These are phyloP conservation scores for Fusarium verrucosum DNA, from an alignment of 2,329 filamentous ascomycete genomes.

Conservation along the genomic window DNA sequence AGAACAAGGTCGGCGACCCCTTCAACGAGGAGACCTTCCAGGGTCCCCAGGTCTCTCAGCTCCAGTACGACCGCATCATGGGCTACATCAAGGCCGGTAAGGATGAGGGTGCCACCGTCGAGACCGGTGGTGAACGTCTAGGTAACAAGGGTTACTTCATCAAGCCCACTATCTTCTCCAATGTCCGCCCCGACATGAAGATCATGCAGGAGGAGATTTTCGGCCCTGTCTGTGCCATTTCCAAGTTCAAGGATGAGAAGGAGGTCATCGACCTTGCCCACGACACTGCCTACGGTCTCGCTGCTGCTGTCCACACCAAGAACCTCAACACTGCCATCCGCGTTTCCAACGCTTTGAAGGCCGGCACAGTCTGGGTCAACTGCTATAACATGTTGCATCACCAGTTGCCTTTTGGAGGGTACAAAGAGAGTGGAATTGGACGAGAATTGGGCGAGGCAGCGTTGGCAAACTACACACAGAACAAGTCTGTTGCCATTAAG, in stretches of 20 bases:
- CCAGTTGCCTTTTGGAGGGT: slow-evolving; percentile 75
- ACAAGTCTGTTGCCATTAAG: slow-evolving; percentile 70
- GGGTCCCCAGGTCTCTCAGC: slow-evolving; percentile 84
- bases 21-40: slow-evolving; percentile 84
- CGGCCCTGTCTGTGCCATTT: slow-evolving; percentile 83
- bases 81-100: slow-evolving; percentile 75
- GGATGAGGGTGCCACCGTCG: slow-evolving; percentile 68
- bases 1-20: slow-evolving; percentile 85
- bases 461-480: slow-evolving; percentile 73
- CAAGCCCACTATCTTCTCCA: slow-evolving; percentile 88
- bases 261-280: slow-evolving; percentile 81
- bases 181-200: slow-evolving; percentile 85
- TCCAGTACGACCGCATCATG: slow-evolving; percentile 92
- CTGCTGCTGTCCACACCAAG: slow-evolving; percentile 82
- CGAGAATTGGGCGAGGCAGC: slow-evolving; percentile 77
- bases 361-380: slow-evolving; percentile 71
- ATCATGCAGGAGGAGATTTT: slow-evolving; percentile 95
- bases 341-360: slow-evolving; percentile 77
- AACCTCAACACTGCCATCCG: slow-evolving; percentile 85
- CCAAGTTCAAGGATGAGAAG: slow-evolving; percentile 85
- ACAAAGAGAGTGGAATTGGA: slow-evolving; percentile 81
- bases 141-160: slow-evolving; percentile 88
- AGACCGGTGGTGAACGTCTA: slow-evolving; percentile 63
- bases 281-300: slow-evolving; percentile 81
- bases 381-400: slow-evolving; percentile 77